Percentiles rank a stretch among this genome's conserved stretches.
These are phyloP conservation scores for Diaporthe eres DNA, from an alignment of 2,329 filamentous ascomycete species.

Conservation along the genomic window DNA sequence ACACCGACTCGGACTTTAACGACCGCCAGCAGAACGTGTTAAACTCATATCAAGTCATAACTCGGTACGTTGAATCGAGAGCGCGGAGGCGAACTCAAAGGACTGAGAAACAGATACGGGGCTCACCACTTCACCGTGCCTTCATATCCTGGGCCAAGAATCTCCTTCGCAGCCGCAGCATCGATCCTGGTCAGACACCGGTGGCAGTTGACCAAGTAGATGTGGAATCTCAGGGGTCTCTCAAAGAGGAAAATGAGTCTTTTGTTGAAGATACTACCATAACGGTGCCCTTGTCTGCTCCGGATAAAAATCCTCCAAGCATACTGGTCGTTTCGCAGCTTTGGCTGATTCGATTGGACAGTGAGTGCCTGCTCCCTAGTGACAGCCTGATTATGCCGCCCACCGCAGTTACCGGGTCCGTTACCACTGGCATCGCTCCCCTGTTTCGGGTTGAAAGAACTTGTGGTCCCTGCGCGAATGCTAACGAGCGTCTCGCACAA, in stretches of 20 bases:
- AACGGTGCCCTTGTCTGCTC: not conserved
- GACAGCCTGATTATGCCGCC: not conserved
- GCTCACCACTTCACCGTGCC: not conserved
- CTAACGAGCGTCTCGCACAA: not conserved
- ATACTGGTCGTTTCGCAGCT: conserved; percentile 24
- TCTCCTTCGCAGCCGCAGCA: not conserved
- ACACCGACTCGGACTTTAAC: not conserved
- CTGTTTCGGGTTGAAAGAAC: not conserved
- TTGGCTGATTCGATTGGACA: conserved; percentile 8
- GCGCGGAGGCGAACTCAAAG: not conserved
- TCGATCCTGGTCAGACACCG: not conserved
- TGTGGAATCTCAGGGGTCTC: not conserved
- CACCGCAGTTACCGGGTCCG: not conserved
- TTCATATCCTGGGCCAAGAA: not conserved
- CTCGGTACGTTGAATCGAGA: not conserved
- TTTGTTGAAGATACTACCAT: not conserved
- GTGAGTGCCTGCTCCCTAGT: not conserved
- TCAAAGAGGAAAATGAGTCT: not conserved
- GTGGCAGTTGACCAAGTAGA: not conserved
- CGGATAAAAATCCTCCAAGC: not conserved
- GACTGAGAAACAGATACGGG: not conserved
- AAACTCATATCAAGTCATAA: not conserved
- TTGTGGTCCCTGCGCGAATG: not conserved
- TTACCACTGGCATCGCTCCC: not conserved
- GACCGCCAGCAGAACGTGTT: not conserved